These are phyloP conservation scores for Scenedesmus sp. DNA, from an alignment of 163 green algal genomes.

Conservation along the genomic window DNA sequence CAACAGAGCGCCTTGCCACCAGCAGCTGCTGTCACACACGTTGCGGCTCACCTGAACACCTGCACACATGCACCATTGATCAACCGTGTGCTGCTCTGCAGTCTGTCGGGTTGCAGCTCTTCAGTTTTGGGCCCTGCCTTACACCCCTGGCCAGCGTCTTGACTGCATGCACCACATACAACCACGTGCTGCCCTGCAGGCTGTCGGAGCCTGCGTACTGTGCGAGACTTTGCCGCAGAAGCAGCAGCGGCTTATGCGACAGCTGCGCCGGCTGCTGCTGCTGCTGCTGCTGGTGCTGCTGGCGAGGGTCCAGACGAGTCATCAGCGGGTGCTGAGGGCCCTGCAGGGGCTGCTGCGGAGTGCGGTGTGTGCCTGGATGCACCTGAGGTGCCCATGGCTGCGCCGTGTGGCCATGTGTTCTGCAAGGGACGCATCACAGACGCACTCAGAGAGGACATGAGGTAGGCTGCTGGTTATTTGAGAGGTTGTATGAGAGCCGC, in stretches of 20 bases:
- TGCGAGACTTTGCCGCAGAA: background rate
- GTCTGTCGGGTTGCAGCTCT: background rate
- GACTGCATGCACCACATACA: too few species aligned
- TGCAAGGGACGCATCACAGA: background rate
- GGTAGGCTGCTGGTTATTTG: background rate
- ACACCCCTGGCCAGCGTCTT: background rate
- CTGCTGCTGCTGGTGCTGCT: too few species aligned
- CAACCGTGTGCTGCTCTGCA: too few species aligned
- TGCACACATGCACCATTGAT: too few species aligned
- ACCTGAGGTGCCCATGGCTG: background rate
- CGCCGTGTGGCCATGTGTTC: constrained; percentile 5
- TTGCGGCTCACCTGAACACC: too few species aligned
- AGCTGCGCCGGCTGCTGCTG: background rate
- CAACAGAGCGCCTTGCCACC: too few species aligned
- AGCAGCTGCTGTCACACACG: too few species aligned
- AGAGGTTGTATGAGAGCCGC: background rate
- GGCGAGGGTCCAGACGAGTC: too few species aligned
- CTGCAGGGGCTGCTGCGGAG: background rate
- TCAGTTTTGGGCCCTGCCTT: background rate
- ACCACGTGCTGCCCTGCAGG: background rate
- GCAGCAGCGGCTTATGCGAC: background rate
- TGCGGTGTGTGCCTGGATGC: constrained; percentile 14
- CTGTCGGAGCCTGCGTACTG: background rate
- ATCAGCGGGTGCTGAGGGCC: too few species aligned
- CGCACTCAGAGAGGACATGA: background rate